Conservation (phyloP, 352 stramenopile species). For the Pythium grandisporangium region DNA sequence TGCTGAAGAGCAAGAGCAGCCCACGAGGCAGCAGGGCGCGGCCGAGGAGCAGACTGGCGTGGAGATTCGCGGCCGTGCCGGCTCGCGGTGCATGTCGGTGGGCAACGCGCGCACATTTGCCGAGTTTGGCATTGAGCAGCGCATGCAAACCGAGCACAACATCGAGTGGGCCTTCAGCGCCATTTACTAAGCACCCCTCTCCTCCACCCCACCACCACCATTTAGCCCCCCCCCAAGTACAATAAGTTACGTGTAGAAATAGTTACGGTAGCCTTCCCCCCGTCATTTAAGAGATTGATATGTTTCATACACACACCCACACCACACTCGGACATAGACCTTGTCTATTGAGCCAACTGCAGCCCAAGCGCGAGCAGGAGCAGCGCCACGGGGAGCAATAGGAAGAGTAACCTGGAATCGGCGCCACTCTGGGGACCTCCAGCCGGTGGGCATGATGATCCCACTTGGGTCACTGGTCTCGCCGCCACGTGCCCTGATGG, state of each 20-base stretch:
- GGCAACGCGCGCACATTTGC: constrained; percentile 43
- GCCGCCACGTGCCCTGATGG: neutral
- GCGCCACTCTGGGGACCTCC: constrained; percentile 6
- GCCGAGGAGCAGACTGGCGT: constrained; percentile 7
- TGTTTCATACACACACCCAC: too few relatives aligned
- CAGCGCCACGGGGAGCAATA: constrained; percentile 27
- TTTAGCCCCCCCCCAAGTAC: neutral
- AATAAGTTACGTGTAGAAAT: too few relatives aligned
- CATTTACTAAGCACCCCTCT: constrained; percentile 47
- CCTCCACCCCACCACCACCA: neutral
- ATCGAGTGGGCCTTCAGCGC: constrained; percentile 74
- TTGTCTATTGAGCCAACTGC: neutral
- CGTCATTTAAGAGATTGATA: too few relatives aligned
- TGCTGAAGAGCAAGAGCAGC: neutral
- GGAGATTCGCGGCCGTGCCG: too few relatives aligned
- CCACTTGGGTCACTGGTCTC: too few relatives aligned
- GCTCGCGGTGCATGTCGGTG: neutral
- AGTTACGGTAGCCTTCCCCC: too few relatives aligned
- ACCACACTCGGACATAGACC: too few relatives aligned
- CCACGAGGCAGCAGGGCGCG: neutral
- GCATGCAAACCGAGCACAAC: constrained; percentile 41
- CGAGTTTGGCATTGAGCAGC: constrained; percentile 64
- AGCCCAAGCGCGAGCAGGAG: constrained; percentile 17
- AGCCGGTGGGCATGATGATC: too few relatives aligned
- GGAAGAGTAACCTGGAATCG: constrained; percentile 13